Conservation (phyloP, 164 flowering plant genomes). For the Vitis vinifera region ASM3070453v1 NC_081810.1:20945001-20945500, state of each 20-base stretch:
- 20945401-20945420: background rate
- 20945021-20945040: too few relatives aligned
- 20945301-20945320: background rate
- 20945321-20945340: too few relatives aligned
- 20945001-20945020: too few relatives aligned
- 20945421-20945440: background rate
- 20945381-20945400: too few relatives aligned
- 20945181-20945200: constrained; percentile 9
- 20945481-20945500: background rate
- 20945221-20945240: constrained; percentile 15
- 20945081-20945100: too few relatives aligned
- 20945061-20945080: too few relatives aligned
- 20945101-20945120: too few relatives aligned
- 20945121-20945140: background rate
- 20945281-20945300: constrained; percentile 1
- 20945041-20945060: too few relatives aligned
- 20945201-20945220: constrained; percentile 9
- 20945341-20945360: background rate
- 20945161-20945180: constrained; percentile 7
- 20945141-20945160: background rate
- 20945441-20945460: background rate
- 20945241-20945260: background rate
- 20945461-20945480: background rate
- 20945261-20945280: background rate
- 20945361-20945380: too few relatives aligned